Base-by-base conservation (phyloP, 768 basidiomycete species). In the Mycena pura region DNA sequence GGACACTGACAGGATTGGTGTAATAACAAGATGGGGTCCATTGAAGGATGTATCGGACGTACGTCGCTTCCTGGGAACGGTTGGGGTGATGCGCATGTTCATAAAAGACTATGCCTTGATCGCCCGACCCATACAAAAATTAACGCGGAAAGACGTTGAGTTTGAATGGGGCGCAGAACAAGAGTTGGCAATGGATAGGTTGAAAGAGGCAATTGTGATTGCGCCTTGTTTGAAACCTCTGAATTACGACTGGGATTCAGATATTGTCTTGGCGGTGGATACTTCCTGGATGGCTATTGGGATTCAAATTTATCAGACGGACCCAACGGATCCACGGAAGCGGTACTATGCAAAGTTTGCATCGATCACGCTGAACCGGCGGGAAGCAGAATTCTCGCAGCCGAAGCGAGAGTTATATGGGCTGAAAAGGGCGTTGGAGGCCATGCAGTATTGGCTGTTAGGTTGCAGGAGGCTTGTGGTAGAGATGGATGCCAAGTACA, bases 331-430 rank as follows among this genome's bases (percentile, higher is more conserved):
- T 31, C 54, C 61, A 0, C 27, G 48, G 14, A 44, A 60, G 5
- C 48, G 63, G 0, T 69, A 64, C 21, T 73, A 65, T 4, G 63
- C 67, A 0, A 56, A 62, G 0, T 80, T 74, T 31, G 62, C 75
- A 0, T 78, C 74, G 0, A 71, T 77, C 0, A 47, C 63, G 4
- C 27, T 65, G 29, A 61, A 60, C 17, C 15, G 32, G 21, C 28
- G 63, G 1, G 58, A 61, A 17, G 24, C 44, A 44, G 31, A 34
- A 21, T 68, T 65, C 17, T 65, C 64, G 0, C 71, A 73, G 38
- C 64, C 71, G 0, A 76, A 77, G 32, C 17, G 73, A 5, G 74
- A 76, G 47, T 57, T 76, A 0, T 72, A 70, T 49, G 61, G 70
- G 0, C 49, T 72, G 3, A 70, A 63, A 27, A 25, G 46, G 1